Evolutionary conservation across 106 monocot species (phyloP).

Genomic region (Dioscorea alata): DNA sequence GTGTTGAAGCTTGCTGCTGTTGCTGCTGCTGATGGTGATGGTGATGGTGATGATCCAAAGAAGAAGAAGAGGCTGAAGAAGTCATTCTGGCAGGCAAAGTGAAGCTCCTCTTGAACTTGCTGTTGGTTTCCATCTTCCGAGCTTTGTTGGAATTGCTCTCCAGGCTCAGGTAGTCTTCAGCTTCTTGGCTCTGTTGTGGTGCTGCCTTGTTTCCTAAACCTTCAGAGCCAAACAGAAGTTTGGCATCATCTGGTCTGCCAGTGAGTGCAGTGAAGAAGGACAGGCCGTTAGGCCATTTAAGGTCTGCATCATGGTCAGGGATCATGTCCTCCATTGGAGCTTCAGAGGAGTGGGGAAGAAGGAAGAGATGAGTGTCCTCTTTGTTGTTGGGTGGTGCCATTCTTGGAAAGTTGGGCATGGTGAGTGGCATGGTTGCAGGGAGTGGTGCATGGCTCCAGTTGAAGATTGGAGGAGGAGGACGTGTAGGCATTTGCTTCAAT

Average conservation of each 20-base stretch:
- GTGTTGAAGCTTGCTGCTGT: not conserved
- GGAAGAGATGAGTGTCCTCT: slow-evolving; percentile 28
- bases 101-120: slow-evolving; percentile 76
- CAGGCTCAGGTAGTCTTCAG: slow-evolving; percentile 51
- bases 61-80: slow-evolving; percentile 32
- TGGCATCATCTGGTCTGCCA: slow-evolving; percentile 60
- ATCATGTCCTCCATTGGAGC: slow-evolving; percentile 46
- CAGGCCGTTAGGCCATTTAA: slow-evolving; percentile 82
- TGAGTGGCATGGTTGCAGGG: slow-evolving; percentile 10
- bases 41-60: slow-evolving; percentile 7
- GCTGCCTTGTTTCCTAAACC: slow-evolving; percentile 4
- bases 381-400: slow-evolving; percentile 14
- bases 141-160: slow-evolving; percentile 44
- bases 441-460: slow-evolving; percentile 51
- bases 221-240: slow-evolving; percentile 49
- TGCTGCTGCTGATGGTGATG: no score
- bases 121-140: slow-evolving; percentile 39
- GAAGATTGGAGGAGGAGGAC: slow-evolving; percentile 33
- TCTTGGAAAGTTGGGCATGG: slow-evolving; percentile 11
- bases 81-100: slow-evolving; percentile 66
- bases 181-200: slow-evolving; percentile 2
- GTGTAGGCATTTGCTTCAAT: slow-evolving; percentile 28
- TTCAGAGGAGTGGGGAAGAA: slow-evolving; percentile 7
- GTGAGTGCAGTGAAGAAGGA: slow-evolving; percentile 86
- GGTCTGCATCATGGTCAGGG: slow-evolving; percentile 51